Percentiles rank a stretch among this genome's conserved stretches.
These are phyloP conservation scores for Fusarium piperis DNA, from an alignment of 2,329 filamentous ascomycete species.

Conservation along the genomic window DNA sequence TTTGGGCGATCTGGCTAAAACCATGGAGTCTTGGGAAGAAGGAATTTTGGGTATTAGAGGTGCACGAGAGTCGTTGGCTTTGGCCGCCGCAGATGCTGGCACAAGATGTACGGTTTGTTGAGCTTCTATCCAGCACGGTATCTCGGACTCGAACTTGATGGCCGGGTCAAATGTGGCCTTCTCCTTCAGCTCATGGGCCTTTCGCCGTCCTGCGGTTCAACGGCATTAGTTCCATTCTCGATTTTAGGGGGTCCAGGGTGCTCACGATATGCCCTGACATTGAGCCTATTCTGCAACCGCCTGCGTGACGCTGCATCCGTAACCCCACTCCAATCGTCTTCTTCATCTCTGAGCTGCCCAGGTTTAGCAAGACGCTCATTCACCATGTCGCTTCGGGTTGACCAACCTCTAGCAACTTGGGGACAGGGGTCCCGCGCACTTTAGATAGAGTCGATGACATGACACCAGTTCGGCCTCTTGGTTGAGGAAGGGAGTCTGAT, in stretches of 20 bases:
- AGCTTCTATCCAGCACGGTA: not conserved
- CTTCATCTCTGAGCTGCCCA: not conserved
- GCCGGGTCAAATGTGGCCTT: not conserved
- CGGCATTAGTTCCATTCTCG: too few relatives aligned
- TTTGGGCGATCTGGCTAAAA: not conserved
- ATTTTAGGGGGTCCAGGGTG: too few relatives aligned
- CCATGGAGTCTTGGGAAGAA: not conserved
- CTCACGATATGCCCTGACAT: not conserved
- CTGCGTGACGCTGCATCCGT: not conserved
- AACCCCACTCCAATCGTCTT: slow-evolving; percentile 1
- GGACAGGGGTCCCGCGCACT: not conserved
- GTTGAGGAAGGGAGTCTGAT: fast-evolving
- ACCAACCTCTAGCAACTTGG: not conserved
- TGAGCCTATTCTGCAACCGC: not conserved
- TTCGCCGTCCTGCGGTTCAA: not conserved
- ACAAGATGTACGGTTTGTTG: not conserved
- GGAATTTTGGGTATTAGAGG: not conserved
- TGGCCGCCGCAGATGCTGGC: not conserved
- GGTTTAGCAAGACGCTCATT: not conserved
- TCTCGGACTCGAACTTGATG: not conserved
- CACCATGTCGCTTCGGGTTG: not conserved
- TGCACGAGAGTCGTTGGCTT: not conserved
- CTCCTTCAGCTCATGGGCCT: not conserved
- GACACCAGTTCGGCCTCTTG: not conserved
- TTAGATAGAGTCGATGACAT: not conserved